Evolutionary conservation across 2,329 filamentous ascomycete genomes (phyloP).

Genomic region (Zarea fungicola): DNA sequence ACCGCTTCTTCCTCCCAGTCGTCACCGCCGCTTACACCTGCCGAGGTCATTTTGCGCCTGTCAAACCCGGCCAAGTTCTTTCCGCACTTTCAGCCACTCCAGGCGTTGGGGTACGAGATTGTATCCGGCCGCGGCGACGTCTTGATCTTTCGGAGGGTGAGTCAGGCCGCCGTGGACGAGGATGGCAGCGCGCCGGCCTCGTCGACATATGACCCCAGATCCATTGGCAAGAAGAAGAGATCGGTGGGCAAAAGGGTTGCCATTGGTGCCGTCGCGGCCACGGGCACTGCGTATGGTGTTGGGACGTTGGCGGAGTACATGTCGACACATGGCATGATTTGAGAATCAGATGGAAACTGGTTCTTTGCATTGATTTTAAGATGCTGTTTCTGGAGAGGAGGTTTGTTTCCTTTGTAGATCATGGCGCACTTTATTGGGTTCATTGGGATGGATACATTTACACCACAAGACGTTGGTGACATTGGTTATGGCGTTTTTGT

Average conservation of each 20-base stretch:
- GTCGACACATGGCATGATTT: conserved; percentile 26
- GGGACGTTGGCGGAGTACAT: conserved; percentile 57
- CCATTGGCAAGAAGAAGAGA: conserved; percentile 29
- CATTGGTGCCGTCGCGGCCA: conserved; percentile 50
- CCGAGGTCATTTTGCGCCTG: conserved; percentile 55
- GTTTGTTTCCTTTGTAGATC: conserved; percentile 2
- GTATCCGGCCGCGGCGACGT: conserved; percentile 58
- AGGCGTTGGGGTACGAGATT: conserved; percentile 61
- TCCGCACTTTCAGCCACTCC: conserved; percentile 54
- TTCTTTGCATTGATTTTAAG: too few relatives aligned
- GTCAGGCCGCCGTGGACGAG: too few relatives aligned
- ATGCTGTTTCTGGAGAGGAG: background rate
- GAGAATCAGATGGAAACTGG: too few relatives aligned
- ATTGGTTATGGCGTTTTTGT: conserved; percentile 10
- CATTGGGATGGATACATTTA: conserved; percentile 5
- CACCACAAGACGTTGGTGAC: too few relatives aligned
- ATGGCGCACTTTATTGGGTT: conserved; percentile 2
- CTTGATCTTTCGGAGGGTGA: conserved; percentile 61
- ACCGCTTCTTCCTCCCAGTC: too few relatives aligned
- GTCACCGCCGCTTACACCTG: conserved; percentile 37
- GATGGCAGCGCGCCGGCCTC: conserved; percentile 17
- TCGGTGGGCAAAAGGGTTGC: conserved; percentile 43
- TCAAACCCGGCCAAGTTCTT: conserved; percentile 61
- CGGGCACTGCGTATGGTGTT: conserved; percentile 51
- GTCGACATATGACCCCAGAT: background rate